These are phyloP conservation scores for Crithidia bombi DNA, from an alignment of 208 protist species.

Conservation along the genomic window DNA sequence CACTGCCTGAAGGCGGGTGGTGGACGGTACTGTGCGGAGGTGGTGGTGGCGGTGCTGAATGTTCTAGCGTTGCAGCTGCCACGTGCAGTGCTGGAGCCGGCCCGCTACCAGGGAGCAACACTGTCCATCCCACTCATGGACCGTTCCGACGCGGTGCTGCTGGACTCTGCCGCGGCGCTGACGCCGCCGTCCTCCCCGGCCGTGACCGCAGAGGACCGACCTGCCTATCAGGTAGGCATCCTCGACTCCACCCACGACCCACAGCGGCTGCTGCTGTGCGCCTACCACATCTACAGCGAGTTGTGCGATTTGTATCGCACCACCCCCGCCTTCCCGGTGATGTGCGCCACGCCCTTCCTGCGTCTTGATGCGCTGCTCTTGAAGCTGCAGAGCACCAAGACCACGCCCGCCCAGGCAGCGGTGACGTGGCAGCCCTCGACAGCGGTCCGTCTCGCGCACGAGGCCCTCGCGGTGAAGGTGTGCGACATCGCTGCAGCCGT, in stretches of 20 bases:
- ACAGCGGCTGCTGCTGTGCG: conserved; percentile 52
- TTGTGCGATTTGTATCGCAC: conserved; percentile 49
- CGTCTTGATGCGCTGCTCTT: conserved; percentile 47
- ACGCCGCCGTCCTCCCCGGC: not conserved
- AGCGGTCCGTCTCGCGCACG: conserved; percentile 53
- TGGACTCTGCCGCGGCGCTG: conserved; percentile 7
- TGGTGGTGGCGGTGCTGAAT: conserved; percentile 67
- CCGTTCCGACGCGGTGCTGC: conserved; percentile 43
- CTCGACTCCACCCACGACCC: conserved; percentile 39
- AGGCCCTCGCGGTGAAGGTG: conserved; percentile 42
- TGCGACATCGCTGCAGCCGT: conserved; percentile 22
- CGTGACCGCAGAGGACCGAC: not conserved
- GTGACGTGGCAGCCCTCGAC: conserved; percentile 39
- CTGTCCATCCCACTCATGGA: conserved; percentile 72
- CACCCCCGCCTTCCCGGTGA: conserved; percentile 60
- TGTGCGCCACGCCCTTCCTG: conserved; percentile 53
- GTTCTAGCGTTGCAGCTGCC: conserved; percentile 79
- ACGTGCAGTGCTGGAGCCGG: conserved; percentile 49
- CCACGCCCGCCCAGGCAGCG: not conserved
- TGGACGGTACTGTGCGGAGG: conserved; percentile 69
- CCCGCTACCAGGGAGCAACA: conserved; percentile 55
- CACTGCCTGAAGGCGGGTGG: conserved; percentile 34
- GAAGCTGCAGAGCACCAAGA: not conserved
- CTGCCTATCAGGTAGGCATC: conserved; percentile 35
- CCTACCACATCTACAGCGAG: conserved; percentile 64